These are phyloP conservation scores for Silene coronaria DNA, from an alignment of 179 eudicot species.

Conservation along the genomic window DNA sequence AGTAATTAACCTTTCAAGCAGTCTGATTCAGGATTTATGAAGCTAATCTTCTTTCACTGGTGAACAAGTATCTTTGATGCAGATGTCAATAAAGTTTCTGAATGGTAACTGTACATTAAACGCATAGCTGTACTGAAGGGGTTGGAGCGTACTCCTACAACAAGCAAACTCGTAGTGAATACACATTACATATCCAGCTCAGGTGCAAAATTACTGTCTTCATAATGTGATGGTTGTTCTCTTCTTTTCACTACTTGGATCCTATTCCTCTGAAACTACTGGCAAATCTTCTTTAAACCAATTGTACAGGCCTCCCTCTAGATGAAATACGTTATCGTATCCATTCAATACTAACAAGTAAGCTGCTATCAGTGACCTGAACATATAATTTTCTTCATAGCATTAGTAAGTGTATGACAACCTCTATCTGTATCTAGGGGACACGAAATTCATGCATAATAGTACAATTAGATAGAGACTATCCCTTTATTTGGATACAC, in stretches of 20 bases:
- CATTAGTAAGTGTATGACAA: background rate
- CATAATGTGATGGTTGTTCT: constrained; percentile 14
- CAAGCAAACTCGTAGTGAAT: constrained; percentile 21
- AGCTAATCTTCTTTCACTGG: background rate
- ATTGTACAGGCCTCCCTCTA: constrained; percentile 83
- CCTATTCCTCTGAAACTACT: constrained; percentile 49
- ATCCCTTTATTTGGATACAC: background rate
- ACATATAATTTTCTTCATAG: constrained; percentile 1
- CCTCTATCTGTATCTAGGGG: background rate
- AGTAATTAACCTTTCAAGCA: background rate
- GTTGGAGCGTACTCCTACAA: constrained; percentile 17
- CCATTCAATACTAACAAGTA: constrained; percentile 90
- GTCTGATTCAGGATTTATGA: background rate
- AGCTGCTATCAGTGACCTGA: constrained; percentile 96
- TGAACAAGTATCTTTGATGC: constrained; percentile 11
- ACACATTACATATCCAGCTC: constrained; percentile 24
- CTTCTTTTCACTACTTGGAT: constrained; percentile 4
- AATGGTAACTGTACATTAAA: constrained; percentile 25
- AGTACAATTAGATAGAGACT: background rate
- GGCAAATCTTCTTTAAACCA: constrained; percentile 87
- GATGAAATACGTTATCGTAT: constrained; percentile 77
- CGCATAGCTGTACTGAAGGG: constrained; percentile 10
- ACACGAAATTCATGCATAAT: constrained; percentile 1
- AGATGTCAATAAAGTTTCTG: constrained; percentile 15
- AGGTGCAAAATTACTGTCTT: constrained; percentile 27